A percentile compares a stretch with the other conserved stretches of the same genome.
phyloP scores from a whole-genome alignment of 306 rosid species.

The Potentilla sterilis region DNA sequence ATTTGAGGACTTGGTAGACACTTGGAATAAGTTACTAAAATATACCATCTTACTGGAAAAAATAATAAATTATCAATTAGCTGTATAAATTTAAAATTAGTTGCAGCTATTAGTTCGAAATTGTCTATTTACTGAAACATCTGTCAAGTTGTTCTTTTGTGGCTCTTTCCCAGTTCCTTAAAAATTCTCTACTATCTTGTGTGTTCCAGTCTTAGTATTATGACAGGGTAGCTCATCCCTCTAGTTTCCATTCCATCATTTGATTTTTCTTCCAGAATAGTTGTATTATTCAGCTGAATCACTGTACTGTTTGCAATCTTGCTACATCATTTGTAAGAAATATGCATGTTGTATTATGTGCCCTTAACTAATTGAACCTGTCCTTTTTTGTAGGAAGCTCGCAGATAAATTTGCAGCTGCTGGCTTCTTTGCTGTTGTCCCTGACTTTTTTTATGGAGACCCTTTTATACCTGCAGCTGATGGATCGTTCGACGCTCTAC shows the following conservation, averaged over 20 bases:
- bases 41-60: neutral
- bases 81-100: neutral
- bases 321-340: neutral
- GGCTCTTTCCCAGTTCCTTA: neutral
- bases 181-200: neutral
- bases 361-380: neutral
- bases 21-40: neutral
- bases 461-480: constrained; percentile 39
- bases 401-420: constrained; percentile 54
- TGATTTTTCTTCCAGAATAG: neutral
- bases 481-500: constrained; percentile 21
- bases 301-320: neutral
- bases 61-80: neutral
- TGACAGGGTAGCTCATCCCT: too few relatives aligned
- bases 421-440: constrained; percentile 60
- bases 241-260: neutral
- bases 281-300: neutral
- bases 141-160: neutral
- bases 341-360: too few relatives aligned
- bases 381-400: constrained; percentile 45
- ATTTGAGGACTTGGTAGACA: neutral
- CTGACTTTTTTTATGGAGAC: constrained; percentile 55
- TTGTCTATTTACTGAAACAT: neutral
- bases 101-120: neutral
- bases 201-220: neutral